Base-by-base conservation (phyloP, 768 basidiomycete species). In the Kwoniella botswanensis region DNA sequence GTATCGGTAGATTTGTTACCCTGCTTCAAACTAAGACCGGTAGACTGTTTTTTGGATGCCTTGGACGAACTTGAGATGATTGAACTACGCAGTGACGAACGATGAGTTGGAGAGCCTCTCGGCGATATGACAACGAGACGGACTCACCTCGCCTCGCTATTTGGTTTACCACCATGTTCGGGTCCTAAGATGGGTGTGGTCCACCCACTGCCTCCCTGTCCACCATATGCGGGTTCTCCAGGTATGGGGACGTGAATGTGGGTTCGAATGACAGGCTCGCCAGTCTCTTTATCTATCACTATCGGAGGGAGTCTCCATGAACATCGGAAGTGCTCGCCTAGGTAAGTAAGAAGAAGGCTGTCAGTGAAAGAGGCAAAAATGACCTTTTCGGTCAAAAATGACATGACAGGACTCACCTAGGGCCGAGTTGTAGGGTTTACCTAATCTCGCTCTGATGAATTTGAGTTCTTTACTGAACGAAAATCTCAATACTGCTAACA, bases 381-480 rank as follows among this genome's bases (percentile, higher is more conserved):
- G 55, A 21, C 24, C 41, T 50, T 56, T 52, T 13, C 17, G 10
- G 24, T 6, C 12, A 5, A 42, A 13, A 24, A 9, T 3, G 29
- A 29, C 29, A 12, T 2, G 24, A 43, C 13, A 17, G 1, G 63
- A 65, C 75, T 35, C 64, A 80, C 78, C 83, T 2, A 85, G 70
- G 21, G 83, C 80, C 2, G 82, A 84, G 72, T 85, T 85, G 77
- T 84, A 85, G 0, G 96, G 95, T 81, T 98, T 98, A 87, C 92
- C 93, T 22, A 97, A 89, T 84, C 93, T 93, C 24, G 93, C 93
- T 69, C 92, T 90, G 60, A 96, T 86, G 79, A 93, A 94, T 85
- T 94, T 96, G 82, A 97, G 90, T 78, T 98, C 94, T 82, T 97
- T 97, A 60, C 93, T 91, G 82, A 96, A 93, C 6, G 90, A 85